phyloP scores from a whole-genome alignment of 345 rosid species.

The Geranium brycei region DNA sequence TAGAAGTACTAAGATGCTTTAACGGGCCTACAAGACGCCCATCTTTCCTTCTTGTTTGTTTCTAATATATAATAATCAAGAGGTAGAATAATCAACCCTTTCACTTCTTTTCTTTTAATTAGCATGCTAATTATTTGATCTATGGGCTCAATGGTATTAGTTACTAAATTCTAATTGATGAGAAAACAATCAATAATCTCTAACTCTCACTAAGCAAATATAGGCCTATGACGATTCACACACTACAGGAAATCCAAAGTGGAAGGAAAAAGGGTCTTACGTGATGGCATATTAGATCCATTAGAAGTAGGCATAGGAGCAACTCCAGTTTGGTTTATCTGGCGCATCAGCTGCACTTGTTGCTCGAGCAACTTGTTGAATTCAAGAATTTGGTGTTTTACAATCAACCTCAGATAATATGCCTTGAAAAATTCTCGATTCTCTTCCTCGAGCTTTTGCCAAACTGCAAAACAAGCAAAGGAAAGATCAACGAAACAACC shows the following conservation, averaged over 20 bases:
- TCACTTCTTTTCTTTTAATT: too few relatives aligned
- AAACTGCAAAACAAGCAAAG: constrained; percentile 40
- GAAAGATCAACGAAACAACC: neutral
- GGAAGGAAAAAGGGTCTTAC: constrained; percentile 32
- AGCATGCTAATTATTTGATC: too few relatives aligned
- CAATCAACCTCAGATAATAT: constrained; percentile 74
- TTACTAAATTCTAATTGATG: too few relatives aligned
- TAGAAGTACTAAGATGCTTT: too few relatives aligned
- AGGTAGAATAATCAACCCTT: too few relatives aligned
- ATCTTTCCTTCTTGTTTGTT: too few relatives aligned
- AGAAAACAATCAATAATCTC: too few relatives aligned
- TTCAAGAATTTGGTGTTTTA: constrained; percentile 82
- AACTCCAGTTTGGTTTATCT: constrained; percentile 53
- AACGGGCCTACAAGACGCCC: too few relatives aligned
- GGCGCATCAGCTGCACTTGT: constrained; percentile 75
- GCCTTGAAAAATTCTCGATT: constrained; percentile 86
- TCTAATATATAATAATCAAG: too few relatives aligned
- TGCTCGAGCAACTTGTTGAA: constrained; percentile 91
- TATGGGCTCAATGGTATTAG: too few relatives aligned
- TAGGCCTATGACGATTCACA: neutral
- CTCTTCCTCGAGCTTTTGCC: constrained; percentile 99
- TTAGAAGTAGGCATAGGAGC: constrained; percentile 47
- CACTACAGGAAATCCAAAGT: neutral
- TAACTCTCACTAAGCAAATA: too few relatives aligned
- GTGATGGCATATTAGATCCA: constrained; percentile 60